Evolutionary conservation across 345 rosid species (phyloP), one percentile per base, ranked within the genome.

Genomic region (Aurinia saxatilis): DNA sequence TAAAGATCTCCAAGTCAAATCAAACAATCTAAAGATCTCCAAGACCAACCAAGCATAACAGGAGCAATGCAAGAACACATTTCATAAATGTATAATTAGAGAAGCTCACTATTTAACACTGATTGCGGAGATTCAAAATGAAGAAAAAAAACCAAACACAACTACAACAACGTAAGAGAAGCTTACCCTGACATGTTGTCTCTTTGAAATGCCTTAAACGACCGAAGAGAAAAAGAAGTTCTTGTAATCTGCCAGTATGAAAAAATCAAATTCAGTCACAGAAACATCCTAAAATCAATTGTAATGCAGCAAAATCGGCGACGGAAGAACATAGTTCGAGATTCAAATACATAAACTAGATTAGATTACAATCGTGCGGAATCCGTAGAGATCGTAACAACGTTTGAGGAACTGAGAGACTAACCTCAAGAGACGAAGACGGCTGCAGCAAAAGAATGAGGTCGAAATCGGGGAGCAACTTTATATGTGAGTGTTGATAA

Each of bases 151-250:
- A n/a, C n/a, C n/a, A 30, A 56, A 16, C 2, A 3, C 6, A 12
- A n/a, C 1, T 16, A 12, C 9, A 2, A 56, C 25, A 29, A 17
- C 8, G 63, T 7, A 42, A 18, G 31, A 33, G 41, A 60, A 40
- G 15, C 72, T 58, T 58, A 67, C 72, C 72, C 65, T 1, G 72
- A 57, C 72, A 70, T 70, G 52, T 48, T 70, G 44, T 54, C 36
- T 70, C 57, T 54, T 55, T 61, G 25, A 34, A 35, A 35, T 52
- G 40, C 15, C 21, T 21, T 52, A 17, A 60, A 9, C 15, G 39
- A 55, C 17, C 5, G 10, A n/a, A 12, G 21, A 10, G 27, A 23
- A 18, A n/a, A 25, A 60, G 0, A 55, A 38, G 16, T 21, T 10
- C 16, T 63, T 56, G 25, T 47, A 37, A 55, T 47, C 74, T 70